phyloP scores from a whole-genome alignment of 1,284 basidiomycete genomes.

The Cerioporus squamosus region DNA sequence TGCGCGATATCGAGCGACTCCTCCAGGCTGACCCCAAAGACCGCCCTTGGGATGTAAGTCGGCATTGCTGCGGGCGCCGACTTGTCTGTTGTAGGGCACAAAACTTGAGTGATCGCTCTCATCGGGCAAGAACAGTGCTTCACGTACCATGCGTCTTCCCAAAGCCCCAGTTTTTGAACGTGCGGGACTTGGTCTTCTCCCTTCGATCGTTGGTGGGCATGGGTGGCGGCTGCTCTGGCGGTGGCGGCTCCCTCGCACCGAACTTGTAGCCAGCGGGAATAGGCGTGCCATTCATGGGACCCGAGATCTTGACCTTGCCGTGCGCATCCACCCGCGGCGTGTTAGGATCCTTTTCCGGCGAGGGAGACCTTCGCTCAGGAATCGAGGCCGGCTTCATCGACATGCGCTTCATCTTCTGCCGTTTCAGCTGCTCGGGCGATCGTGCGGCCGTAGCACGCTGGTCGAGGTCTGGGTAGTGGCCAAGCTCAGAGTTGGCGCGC shows the following conservation, averaged over 20 bases:
- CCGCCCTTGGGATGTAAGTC: constrained; percentile 64
- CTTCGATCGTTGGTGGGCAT: constrained; percentile 63
- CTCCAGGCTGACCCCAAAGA: constrained; percentile 89
- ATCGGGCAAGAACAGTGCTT: too few relatives aligned
- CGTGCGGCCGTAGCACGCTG: constrained; percentile 37
- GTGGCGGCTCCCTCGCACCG: constrained; percentile 64
- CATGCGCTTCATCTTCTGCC: constrained; percentile 52
- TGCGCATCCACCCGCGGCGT: constrained; percentile 42
- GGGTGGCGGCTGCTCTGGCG: constrained; percentile 39
- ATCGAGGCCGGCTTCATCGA: constrained; percentile 58
- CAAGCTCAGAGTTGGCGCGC: constrained; percentile 77
- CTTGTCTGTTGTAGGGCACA: constrained; percentile 42
- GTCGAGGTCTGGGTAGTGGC: constrained; percentile 73
- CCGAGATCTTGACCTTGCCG: constrained; percentile 85
- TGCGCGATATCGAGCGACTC: constrained; percentile 90
- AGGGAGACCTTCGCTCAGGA: constrained; percentile 59
- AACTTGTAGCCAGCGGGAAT: constrained; percentile 92
- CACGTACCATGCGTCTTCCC: constrained; percentile 55
- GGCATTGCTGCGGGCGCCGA: constrained; percentile 36
- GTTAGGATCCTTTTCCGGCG: constrained; percentile 56
- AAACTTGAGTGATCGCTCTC: background rate
- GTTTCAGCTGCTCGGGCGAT: constrained; percentile 59
- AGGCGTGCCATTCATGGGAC: constrained; percentile 82
- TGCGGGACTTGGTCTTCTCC: constrained; percentile 87
- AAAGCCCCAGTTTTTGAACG: constrained; percentile 91